Evolutionary conservation across 2,329 filamentous ascomycete species (phyloP).

Genomic region (Calycina marina): DNA sequence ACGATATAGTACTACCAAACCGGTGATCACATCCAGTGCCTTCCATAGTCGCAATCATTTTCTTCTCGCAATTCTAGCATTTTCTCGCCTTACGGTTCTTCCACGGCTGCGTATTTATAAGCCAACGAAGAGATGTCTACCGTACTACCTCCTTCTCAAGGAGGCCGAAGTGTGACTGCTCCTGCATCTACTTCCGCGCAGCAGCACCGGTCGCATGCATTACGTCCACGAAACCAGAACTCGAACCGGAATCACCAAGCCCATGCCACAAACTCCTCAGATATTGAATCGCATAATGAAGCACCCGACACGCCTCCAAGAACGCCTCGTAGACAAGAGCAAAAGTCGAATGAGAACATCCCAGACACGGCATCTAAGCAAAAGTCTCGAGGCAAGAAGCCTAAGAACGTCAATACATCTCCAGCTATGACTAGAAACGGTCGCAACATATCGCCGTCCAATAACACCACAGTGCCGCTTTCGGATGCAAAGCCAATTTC

Average conservation of each 20-base stretch:
- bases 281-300: constrained; percentile 11
- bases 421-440: constrained; percentile 14
- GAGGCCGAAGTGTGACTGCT: no score
- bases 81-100: constrained; percentile 10
- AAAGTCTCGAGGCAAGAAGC: constrained; percentile 19
- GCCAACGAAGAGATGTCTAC: constrained; percentile 32
- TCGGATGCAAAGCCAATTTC: constrained; percentile 27
- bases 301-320: constrained; percentile 20
- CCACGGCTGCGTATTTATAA: constrained; percentile 30
- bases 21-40: no score
- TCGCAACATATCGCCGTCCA: constrained; percentile 17
- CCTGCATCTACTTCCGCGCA: no score
- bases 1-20: no score
- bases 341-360: constrained; percentile 9
- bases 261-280: constrained; percentile 23
- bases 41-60: no score
- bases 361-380: constrained; percentile 19
- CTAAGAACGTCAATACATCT: constrained; percentile 20
- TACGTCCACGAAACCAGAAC: no score
- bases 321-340: constrained; percentile 19
- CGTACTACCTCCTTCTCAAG: constrained; percentile 26
- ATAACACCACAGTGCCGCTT: constrained; percentile 13
- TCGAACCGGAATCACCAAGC: no score
- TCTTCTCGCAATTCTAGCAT: no score
- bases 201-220: no score